Evolutionary conservation across 352 stramenopile species (phyloP), one percentile per base, ranked within the genome.

Genomic region (Globisporangium camurandrum): DNA sequence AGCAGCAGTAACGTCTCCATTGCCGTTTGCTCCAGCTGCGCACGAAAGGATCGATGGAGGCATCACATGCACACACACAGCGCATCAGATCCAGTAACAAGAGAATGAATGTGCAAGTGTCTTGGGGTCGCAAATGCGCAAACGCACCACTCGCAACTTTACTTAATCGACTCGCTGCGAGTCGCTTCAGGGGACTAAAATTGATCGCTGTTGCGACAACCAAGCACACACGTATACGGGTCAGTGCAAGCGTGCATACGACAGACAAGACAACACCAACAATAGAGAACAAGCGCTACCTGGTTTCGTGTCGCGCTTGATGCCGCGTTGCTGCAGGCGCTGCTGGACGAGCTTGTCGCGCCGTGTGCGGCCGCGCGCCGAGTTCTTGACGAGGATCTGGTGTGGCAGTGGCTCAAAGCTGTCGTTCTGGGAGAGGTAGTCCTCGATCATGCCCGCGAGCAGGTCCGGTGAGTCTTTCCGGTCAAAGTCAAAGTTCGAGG

Each of bases 361-460:
- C 37, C 56, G 57, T 20, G 51, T 42, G 39, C 69, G 63, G 4
- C 50, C 67, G 9, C 59, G 57, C 9, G 53, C 24, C 23, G 70
- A 77, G 56, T 81, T 81, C 57, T 81, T 81, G 51, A 81, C 48
- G 43, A 78, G 55, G 24, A 78, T 38, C 46, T 81, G 70, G 46
- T 81, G 70, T 3, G 70, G 70, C 24, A 81, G 57, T 20, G 66
- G 62, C 34, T 77, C 54, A 28, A 81, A 24, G 17, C 49, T 49
- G 46, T 72, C 65, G 61, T 70, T 76, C 50, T 78, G 67, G 51
- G 75, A 27, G 20, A 82, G 39, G 36, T 82, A 82, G 56, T 70
- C 67, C 45, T 82, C 70, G 41, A 82, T 71, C 48, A 82, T 75
- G 16, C 56, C 57, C 4, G 62, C 64, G 20, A 82, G 50, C 40